phyloP scores from a whole-genome alignment of 208 protist genomes.

The Wallacemonas sp. region DNA sequence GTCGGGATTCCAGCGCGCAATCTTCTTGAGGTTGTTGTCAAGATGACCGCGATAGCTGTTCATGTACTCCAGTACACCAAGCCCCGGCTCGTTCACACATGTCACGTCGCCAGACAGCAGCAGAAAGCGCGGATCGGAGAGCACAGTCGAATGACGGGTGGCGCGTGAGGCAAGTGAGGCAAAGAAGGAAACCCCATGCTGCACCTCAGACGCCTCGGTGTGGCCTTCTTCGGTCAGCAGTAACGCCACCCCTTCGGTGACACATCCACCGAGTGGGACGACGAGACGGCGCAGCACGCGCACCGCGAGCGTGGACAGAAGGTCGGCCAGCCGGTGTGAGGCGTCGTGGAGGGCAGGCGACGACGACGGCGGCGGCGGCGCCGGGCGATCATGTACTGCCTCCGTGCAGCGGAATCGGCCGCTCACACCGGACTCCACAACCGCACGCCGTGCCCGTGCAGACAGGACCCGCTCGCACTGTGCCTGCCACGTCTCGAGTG shows the following conservation, averaged over 20 bases:
- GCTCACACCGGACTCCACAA: too few species aligned
- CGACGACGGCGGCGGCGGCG: too few species aligned
- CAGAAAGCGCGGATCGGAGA: constrained; percentile 49
- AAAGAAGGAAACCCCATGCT: not conserved
- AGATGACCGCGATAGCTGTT: constrained; percentile 56
- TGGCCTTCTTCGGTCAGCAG: not conserved
- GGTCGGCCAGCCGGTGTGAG: not conserved
- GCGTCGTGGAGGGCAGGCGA: too few species aligned
- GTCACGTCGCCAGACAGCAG: constrained; percentile 60
- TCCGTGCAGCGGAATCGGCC: too few species aligned
- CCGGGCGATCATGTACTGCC: too few species aligned
- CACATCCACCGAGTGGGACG: constrained; percentile 12
- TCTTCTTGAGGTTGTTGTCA: constrained; percentile 72
- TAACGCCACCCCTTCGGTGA: not conserved
- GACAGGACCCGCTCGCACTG: constrained; percentile 30
- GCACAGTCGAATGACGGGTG: constrained; percentile 17
- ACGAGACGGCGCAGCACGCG: constrained; percentile 18
- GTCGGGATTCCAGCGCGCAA: constrained; percentile 49
- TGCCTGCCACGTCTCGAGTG: too few species aligned
- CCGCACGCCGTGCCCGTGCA: too few species aligned
- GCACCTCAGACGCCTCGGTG: not conserved
- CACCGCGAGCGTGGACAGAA: constrained; percentile 1
- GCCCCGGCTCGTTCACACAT: constrained; percentile 2
- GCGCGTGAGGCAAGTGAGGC: constrained; percentile 10
- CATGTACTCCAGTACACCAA: constrained; percentile 57